These are phyloP conservation scores for Podospora pseudoanserina DNA, from an alignment of 495 filamentous ascomycete species.

Conservation along the genomic window DNA sequence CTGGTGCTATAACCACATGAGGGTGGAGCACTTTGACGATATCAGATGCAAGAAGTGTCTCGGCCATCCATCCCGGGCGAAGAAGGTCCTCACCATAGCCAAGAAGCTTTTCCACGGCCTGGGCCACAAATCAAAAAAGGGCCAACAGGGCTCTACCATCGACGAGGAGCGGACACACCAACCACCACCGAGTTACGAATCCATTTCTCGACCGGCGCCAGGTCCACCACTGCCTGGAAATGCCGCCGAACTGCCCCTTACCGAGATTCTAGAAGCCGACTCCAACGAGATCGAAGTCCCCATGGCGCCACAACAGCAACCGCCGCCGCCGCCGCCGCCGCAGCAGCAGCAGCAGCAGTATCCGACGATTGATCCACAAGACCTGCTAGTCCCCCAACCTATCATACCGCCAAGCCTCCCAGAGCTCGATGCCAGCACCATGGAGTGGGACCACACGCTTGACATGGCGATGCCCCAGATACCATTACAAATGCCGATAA, in stretches of 20 bases:
- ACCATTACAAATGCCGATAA: background rate
- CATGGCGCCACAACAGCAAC: conserved; percentile 8
- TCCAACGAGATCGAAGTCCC: conserved; percentile 34
- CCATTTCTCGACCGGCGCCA: conserved; percentile 18
- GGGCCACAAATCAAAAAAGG: conserved; percentile 42
- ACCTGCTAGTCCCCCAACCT: conserved; percentile 22
- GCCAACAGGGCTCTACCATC: conserved; percentile 12
- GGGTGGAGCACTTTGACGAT: conserved; percentile 47
- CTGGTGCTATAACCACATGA: conserved; percentile 46
- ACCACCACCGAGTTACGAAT: conserved; percentile 46
- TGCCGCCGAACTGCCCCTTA: conserved; percentile 39
- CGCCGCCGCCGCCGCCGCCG: too few relatives aligned
- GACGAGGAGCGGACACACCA: conserved; percentile 23
- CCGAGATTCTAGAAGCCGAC: conserved; percentile 45
- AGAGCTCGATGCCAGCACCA: conserved; percentile 34
- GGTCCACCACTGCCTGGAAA: background rate
- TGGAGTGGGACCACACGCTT: conserved; percentile 24
- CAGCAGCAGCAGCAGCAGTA: background rate
- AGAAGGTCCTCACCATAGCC: conserved; percentile 45
- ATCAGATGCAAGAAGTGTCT: conserved; percentile 44
- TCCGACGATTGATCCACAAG: conserved; percentile 30
- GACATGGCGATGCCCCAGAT: conserved; percentile 9
- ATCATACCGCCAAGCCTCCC: conserved; percentile 19
- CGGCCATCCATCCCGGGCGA: conserved; percentile 45
- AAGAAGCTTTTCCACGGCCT: conserved; percentile 48